Base-by-base conservation (phyloP, 805 yeast genomes). In the Kodamaea restingae region DNA sequence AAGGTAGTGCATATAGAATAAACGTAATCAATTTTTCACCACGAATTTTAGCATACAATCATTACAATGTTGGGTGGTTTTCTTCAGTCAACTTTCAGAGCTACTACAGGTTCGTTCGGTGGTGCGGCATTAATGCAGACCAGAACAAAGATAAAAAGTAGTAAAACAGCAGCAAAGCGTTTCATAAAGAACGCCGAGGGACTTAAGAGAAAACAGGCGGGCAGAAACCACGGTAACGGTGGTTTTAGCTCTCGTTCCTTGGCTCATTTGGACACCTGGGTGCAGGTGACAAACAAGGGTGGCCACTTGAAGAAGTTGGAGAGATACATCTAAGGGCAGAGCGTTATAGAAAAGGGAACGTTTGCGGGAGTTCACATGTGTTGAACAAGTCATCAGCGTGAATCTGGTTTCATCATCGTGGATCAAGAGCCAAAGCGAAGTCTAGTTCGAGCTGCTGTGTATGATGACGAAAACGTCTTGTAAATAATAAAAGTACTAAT, bases 141-240 rank as follows among this genome's bases (percentile, higher is more conserved):
- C 15, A 59, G 73, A 52, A 65, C 49, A 39, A 67, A 67, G 48
- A 78, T 81, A 74, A 84, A 88, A 60, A 80, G 96, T 2, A 93
- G 87, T 57, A 81, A 87, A 56, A 87, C 95, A 18, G 82, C 95
- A 4, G 88, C 88, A 35, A 87, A 84, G 58, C 76, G 97, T 64
- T 86, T 93, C 80, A 76, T 83, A 58, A 80, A 79, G 52, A 82
- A 84, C 4, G 87, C 84, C 2, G 67, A 68, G 32, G 76, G 90
- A 74, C 46, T 78, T 47, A 67, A 66, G 51, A 61, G 73, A 51
- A 67, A 66, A 45, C 70, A 80, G 51, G 84, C 95, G 15, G 95
- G 96, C 8, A 78, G 95, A 67, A 84, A 85, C 49, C 97, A 90
- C 59, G 96, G 97, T 36, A 90, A 90, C 55, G 86, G 88, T 1